Base-by-base conservation (phyloP, 2,329 filamentous ascomycete species). In the Exophiala sp. region DNA sequence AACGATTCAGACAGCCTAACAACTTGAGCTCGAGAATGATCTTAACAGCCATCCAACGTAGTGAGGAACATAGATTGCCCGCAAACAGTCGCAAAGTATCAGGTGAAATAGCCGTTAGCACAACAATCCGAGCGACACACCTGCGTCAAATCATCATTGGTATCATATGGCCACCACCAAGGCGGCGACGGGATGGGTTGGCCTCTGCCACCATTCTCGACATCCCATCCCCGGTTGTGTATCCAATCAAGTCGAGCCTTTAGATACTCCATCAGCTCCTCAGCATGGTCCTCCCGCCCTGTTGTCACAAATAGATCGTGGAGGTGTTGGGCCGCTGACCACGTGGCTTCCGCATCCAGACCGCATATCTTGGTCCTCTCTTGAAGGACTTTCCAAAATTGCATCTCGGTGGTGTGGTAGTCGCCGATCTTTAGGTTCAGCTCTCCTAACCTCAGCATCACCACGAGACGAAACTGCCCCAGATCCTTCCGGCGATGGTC, bases 141-240 rank as follows among this genome's bases (percentile, higher is more conserved):
- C 3, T 7, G 29, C 14, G 1, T 16, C 18, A 3, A 37, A 18
- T 24, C 19, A n/a, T 45, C 42, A 8, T 46, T 10, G 16, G 32
- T 14, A 14, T 14, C 29, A 24, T 19, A 46, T 16, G 43, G 43
- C 43, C 43, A 46, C 43, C 43, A 46, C 43, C 43, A 43, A 3
- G 46, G 46, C 10, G 40, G 40, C n/a, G 9, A 10, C 3, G 46
- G 46, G 14, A 30, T 23, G 10, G 18, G 14, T 16, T 8, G 10
- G 13, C n/a, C 21, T 9, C 5, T 21, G 10, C 32, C 23, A n/a
- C 32, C 14, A 3, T 23, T 30, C 19, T 37, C 32, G 5, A 27
- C 16, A 21, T 23, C 29, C 40, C 41, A 45, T 11, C 24, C 42
- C 7, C 7, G 37, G 2, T 23, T 21, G 18, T 22, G 35, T 24